Evolutionary conservation across 129 eudicot genomes (phyloP).

Genomic region (Smallanthus sonchifolius): DNA sequence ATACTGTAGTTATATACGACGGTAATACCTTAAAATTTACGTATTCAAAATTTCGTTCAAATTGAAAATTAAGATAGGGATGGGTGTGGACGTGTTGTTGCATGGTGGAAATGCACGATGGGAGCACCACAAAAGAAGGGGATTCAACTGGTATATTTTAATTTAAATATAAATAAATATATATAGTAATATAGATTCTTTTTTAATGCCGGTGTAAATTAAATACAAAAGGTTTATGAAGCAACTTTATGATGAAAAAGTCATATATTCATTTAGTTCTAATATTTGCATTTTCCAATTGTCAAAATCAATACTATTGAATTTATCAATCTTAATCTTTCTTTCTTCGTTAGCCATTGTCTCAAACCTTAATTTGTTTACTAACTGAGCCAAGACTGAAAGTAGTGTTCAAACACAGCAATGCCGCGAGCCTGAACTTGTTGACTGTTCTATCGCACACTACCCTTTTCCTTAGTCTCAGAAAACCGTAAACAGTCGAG

Average conservation of each 20-base stretch:
- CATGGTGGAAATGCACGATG: constrained; percentile 44
- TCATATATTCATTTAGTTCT: not conserved
- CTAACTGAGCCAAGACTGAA: too few relatives aligned
- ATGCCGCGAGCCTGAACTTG: too few relatives aligned
- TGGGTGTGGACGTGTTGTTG: constrained; percentile 29
- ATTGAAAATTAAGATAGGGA: not conserved
- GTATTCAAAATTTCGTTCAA: not conserved
- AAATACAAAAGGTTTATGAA: constrained; percentile 5
- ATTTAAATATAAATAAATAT: not conserved
- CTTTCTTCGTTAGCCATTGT: too few relatives aligned
- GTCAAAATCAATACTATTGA: too few relatives aligned
- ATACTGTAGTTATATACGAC: not conserved
- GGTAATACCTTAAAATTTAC: not conserved
- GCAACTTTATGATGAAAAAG: not conserved
- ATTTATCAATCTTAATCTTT: too few relatives aligned
- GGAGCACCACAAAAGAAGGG: constrained; percentile 31
- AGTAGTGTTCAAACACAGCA: too few relatives aligned
- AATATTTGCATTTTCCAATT: not conserved
- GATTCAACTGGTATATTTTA: constrained; percentile 17
- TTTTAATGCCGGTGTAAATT: constrained; percentile 13
- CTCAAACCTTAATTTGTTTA: too few relatives aligned
- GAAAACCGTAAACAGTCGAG: too few relatives aligned
- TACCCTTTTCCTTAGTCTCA: too few relatives aligned
- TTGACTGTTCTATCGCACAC: too few relatives aligned
- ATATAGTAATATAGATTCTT: constrained; percentile 2